A percentile compares a stretch with the other conserved stretches of the same genome.
Conservation (phyloP, 371 early-diverging fungal genomes). For the Entomophthora muscae region DNA sequence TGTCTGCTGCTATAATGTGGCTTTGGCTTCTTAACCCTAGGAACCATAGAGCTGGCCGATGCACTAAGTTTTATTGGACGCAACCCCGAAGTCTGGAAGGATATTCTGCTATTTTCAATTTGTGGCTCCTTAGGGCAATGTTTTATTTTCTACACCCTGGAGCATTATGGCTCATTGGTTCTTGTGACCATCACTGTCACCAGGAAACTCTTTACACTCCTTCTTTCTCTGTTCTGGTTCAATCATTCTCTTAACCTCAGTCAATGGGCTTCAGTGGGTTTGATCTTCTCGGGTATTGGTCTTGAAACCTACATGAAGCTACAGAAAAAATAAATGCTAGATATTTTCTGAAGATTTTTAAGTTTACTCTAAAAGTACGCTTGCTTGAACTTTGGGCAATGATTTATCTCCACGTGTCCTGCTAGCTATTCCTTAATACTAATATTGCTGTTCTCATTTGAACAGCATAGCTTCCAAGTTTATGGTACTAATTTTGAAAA, state of each 20-base stretch:
- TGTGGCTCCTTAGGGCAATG: slow-evolving; percentile 95
- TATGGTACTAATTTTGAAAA: no score
- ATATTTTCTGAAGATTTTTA: no score
- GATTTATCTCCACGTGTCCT: no score
- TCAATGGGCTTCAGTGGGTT: slow-evolving; percentile 74
- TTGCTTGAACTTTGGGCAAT: no score
- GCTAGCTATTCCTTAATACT: no score
- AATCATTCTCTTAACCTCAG: slow-evolving; percentile 50
- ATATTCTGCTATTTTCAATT: slow-evolving; percentile 71
- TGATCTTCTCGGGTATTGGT: slow-evolving; percentile 75
- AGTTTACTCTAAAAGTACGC: no score
- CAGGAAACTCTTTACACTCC: slow-evolving; percentile 88
- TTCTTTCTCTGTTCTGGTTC: slow-evolving; percentile 80
- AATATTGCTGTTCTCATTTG: no score
- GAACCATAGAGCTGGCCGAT: slow-evolving; percentile 53
- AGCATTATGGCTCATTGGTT: slow-evolving; percentile 76
- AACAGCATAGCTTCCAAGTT: no score
- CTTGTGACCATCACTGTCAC: slow-evolving; percentile 91
- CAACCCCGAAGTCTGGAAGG: slow-evolving; percentile 60
- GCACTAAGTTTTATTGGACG: slow-evolving; percentile 49
- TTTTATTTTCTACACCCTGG: slow-evolving; percentile 91
- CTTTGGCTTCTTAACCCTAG: slow-evolving; percentile 49
- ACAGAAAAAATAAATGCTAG: slow-evolving; percentile 15
- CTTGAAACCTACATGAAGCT: slow-evolving; percentile 53
- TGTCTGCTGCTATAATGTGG: slow-evolving; percentile 49